Evolutionary conservation across 2,329 filamentous ascomycete genomes (phyloP), one percentile per base, ranked within the genome.

Genomic region (Dryadomyces quercus-mongolicae): DNA sequence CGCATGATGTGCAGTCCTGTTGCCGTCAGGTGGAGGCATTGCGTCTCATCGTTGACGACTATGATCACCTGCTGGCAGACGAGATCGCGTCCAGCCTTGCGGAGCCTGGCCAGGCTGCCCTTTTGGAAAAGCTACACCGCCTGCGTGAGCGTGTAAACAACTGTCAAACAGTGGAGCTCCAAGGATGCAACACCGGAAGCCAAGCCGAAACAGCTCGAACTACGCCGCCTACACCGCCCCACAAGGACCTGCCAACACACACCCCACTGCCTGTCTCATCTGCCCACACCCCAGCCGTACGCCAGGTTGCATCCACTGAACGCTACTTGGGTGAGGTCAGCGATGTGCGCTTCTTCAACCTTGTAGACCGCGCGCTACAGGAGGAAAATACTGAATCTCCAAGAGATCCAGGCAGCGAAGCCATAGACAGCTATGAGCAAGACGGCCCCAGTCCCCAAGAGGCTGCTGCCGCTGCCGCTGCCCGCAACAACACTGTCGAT

Each of bases 291-390:
- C 36, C 36, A 16, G 36, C 36, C 36, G 36, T 16, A 16, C 36
- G 36, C 36, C 36, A 40, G 36, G 36, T 40, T 16, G 36, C 36
- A 3, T 40, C 36, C 10, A 45, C 56, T 9, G 60, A 64, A 40
- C 64, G 65, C 7, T 69, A 68, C 54, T 58, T 69, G 1, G 68
- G 68, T 40, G 66, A 68, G 52, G 66, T 66, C n/a, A 69, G 66
- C 58, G 68, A 70, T 44, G 63, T 70, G 21, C 62, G 62, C 40
- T 69, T 70, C 54, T 68, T 67, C 57, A 64, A 69, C 42, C 56
- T 65, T 5, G 60, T 68, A 16, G 63, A 66, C 59, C 59, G 60
- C 16, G 55, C 62, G n/a, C 55, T 62, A 38, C 55, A 59, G 38
- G 53, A 57, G 6, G 47, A 55, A 2, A 43, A 25, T 9, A 56